These are phyloP conservation scores for Rhinocladiella mackenziei DNA, from an alignment of 2,329 filamentous ascomycete species.

Conservation along the genomic window DNA sequence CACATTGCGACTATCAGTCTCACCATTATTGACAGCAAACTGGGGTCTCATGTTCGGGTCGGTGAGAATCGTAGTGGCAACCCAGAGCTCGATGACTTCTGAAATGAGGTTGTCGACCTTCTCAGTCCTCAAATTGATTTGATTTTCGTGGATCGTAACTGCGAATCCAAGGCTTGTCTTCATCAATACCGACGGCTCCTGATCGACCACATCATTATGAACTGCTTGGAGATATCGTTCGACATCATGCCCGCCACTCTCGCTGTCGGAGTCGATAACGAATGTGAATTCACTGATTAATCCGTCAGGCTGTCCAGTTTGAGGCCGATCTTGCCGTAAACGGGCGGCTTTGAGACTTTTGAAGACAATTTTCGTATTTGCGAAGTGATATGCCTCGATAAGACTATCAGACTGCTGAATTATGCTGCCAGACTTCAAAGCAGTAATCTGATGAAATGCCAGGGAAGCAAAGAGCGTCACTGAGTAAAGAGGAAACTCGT, in stretches of 20 bases:
- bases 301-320: too few relatives aligned
- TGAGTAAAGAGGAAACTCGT: conserved; percentile 57
- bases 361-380: conserved; percentile 48
- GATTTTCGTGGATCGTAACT: conserved; percentile 7
- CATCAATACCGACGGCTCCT: conserved; percentile 51
- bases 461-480: conserved; percentile 51
- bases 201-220: too few relatives aligned
- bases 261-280: background rate
- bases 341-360: too few relatives aligned
- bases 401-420: conserved; percentile 36
- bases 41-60: conserved; percentile 43
- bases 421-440: conserved; percentile 37
- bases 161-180: conserved; percentile 11
- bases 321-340: too few relatives aligned
- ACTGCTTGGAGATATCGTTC: conserved; percentile 29
- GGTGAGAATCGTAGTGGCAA: conserved; percentile 50
- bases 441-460: conserved; percentile 49
- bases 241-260: conserved; percentile 24
- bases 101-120: conserved; percentile 46
- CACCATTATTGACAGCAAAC: conserved; percentile 41
- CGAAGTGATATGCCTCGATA: conserved; percentile 56
- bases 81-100: conserved; percentile 54
- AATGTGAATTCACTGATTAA: too few relatives aligned
- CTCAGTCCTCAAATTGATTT: conserved; percentile 1
- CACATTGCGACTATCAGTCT: conserved; percentile 28